Conservation (phyloP, 805 yeast species). For the Tetrapisispora pingtungensis region DNA sequence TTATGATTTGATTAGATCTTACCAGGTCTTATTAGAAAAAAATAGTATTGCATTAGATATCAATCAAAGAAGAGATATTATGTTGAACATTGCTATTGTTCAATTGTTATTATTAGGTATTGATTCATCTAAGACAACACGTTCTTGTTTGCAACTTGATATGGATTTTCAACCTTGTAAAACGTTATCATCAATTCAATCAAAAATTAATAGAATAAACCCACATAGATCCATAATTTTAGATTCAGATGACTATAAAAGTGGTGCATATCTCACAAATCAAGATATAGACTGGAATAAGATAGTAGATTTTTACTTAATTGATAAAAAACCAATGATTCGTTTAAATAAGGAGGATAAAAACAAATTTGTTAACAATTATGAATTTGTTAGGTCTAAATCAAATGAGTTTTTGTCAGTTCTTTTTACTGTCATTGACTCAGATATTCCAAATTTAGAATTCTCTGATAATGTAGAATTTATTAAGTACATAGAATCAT, state of each 20-base stretch:
- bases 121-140: slow-evolving; percentile 40
- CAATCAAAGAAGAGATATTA: slow-evolving; percentile 21
- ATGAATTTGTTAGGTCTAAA: slow-evolving; percentile 8
- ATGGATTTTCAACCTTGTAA: slow-evolving; percentile 62
- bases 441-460: slow-evolving; percentile 1
- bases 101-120: slow-evolving; percentile 44
- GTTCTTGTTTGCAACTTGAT: slow-evolving; percentile 67
- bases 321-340: slow-evolving; percentile 34
- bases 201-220: slow-evolving; percentile 32
- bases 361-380: slow-evolving; percentile 10
- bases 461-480: slow-evolving; percentile 13
- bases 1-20: slow-evolving; percentile 13
- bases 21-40: slow-evolving; percentile 22
- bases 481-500: slow-evolving; percentile 10
- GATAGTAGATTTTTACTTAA: slow-evolving; percentile 34
- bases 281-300: slow-evolving; percentile 23
- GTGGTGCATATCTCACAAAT: neutral
- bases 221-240: slow-evolving; percentile 34
- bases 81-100: slow-evolving; percentile 28
- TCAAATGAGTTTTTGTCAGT: slow-evolving; percentile 4
- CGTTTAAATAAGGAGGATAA: slow-evolving; percentile 3
- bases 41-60: slow-evolving; percentile 18
- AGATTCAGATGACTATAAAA: slow-evolving; percentile 33
- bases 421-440: slow-evolving; percentile 5
- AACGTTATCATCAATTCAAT: slow-evolving; percentile 40